A percentile compares a stretch with the other conserved stretches of the same genome.
phyloP scores from a whole-genome alignment of 305 asterid species.

The Salvia sclarea region DNA sequence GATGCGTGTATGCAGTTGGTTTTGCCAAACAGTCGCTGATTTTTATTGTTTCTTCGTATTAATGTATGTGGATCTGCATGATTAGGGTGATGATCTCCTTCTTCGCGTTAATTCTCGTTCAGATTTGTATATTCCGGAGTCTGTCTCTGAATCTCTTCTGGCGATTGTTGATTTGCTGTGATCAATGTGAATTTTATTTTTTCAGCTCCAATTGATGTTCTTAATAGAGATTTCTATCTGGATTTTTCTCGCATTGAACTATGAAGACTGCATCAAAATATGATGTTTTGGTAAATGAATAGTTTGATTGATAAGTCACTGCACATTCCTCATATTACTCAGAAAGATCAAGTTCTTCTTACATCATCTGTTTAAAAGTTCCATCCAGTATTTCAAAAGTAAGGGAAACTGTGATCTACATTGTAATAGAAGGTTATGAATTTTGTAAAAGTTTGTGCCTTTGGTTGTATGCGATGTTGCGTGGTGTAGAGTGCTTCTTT shows the following conservation, averaged over 20 bases:
- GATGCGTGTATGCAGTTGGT: constrained; percentile 10
- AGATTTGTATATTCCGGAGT: background rate
- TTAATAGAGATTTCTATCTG: background rate
- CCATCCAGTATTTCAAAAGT: background rate
- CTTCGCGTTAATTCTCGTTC: background rate
- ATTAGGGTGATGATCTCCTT: constrained; percentile 14
- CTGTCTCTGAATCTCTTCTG: constrained; percentile 9
- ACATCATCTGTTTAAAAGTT: background rate
- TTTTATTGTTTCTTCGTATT: background rate
- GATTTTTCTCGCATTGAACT: background rate
- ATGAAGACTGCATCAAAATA: background rate
- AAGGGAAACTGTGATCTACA: constrained; percentile 9
- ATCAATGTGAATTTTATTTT: background rate
- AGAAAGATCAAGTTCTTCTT: background rate
- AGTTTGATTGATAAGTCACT: background rate
- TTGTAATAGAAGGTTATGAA: background rate
- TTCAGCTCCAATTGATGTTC: background rate
- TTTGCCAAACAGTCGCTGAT: background rate
- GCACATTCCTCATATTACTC: background rate
- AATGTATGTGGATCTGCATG: constrained; percentile 32
- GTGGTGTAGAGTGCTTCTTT: background rate
- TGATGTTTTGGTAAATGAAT: background rate
- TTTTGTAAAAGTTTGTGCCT: background rate
- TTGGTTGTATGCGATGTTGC: background rate
- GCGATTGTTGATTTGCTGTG: background rate